phyloP scores from a whole-genome alignment of 2,329 filamentous ascomycete species.

The Alternaria triticimaculans region DNA sequence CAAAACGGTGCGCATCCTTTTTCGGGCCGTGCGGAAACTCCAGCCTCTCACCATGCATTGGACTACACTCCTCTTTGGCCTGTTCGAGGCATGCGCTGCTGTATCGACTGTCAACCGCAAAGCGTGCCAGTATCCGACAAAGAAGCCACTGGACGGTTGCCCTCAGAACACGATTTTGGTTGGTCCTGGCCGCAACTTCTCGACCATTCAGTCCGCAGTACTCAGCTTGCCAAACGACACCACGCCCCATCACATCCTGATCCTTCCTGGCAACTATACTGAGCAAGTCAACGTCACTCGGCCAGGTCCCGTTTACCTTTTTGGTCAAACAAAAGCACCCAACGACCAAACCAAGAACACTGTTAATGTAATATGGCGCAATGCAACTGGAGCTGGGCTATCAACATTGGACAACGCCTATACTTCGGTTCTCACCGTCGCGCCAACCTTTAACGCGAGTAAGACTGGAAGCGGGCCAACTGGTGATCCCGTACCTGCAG shows the following conservation, averaged over 20 bases:
- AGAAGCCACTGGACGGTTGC: conserved; percentile 49
- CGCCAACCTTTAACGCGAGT: conserved; percentile 68
- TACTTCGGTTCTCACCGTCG: conserved; percentile 67
- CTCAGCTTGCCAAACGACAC: conserved; percentile 55
- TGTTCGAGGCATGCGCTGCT: conserved; percentile 24
- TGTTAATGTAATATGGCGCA: conserved; percentile 66
- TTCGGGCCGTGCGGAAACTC: neutral
- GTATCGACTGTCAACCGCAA: conserved; percentile 25
- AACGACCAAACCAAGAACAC: conserved; percentile 56
- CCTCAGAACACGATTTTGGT: conserved; percentile 44
- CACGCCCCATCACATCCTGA: conserved; percentile 62
- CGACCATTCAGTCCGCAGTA: conserved; percentile 57
- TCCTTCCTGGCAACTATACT: conserved; percentile 65
- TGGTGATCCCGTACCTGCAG: conserved; percentile 65
- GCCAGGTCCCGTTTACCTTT: conserved; percentile 64
- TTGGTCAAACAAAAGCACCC: conserved; percentile 63
- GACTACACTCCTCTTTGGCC: conserved; percentile 1
- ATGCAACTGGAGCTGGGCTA: conserved; percentile 58
- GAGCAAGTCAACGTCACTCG: conserved; percentile 72
- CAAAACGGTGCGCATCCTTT: neutral
- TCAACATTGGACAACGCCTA: conserved; percentile 66
- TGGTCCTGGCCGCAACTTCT: conserved; percentile 30
- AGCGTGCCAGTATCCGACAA: conserved; percentile 48
- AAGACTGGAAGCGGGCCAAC: conserved; percentile 68
- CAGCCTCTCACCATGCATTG: conserved; percentile 18